Base-by-base conservation (phyloP, 768 basidiomycete species). In the Xanthoconium stramineum region DNA sequence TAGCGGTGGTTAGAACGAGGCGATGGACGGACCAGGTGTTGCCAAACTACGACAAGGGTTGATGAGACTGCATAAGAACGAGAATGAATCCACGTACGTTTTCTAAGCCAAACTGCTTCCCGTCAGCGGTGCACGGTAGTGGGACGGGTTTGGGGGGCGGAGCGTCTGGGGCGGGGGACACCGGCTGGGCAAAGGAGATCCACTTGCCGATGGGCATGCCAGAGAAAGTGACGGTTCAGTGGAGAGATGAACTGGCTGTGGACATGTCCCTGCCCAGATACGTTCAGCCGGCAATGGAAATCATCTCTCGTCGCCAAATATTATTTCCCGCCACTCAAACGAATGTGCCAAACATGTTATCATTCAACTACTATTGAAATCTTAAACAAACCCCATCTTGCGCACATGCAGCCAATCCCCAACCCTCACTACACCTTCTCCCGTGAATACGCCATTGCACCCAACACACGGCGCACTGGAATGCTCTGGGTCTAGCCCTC, bases 41-140 rank as follows among this genome's bases (percentile, higher is more conserved):
- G 39, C 94, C 94, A 76, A 96, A 97, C 93, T 96, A 61, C 19
- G 50, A 19, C 24, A 39, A 29, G n/a, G 48, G 10, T 24, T 29
- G 58, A 50, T 63, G 40, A 66, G 52, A 39, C 28, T 51, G 38
- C 51, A 55, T 48, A 13, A 20, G 45, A 32, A 49, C 6, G 30
- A 45, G 45, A n/a, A 51, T 29, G 47, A 44, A 39, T 44, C 20
- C 19, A 83, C 94, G 67, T 71, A 95, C 94, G 72, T 98, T 98
- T 79, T 97, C 96, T 51, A 97, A 78, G n/a, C 96, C 96, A 78
- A 95, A 96, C 68, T 85, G 88, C 79, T 94, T 93, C 56, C 81
- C 83, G 73, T 91, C 89, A 55, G 90, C 83, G 32, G 65, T 60
- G 15, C 83, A 76, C 47, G 78, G 76, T 58, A 76, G 64, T 38